These are phyloP conservation scores for Claviceps lovelessii DNA, from an alignment of 2,329 filamentous ascomycete species.

Conservation along the genomic window DNA sequence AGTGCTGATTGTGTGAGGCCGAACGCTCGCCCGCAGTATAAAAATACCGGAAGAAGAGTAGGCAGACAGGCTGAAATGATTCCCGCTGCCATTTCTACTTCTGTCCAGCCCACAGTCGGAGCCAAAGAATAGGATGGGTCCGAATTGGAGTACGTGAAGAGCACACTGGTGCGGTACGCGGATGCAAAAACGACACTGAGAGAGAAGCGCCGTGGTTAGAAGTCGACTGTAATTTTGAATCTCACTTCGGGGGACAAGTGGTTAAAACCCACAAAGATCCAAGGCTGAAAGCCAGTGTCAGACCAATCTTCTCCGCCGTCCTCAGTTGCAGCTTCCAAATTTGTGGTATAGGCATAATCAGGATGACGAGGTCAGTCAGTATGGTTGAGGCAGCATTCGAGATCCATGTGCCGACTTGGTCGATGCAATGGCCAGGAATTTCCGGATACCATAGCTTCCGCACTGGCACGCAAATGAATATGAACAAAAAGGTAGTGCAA, in stretches of 20 bases:
- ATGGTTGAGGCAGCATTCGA: constrained; percentile 34
- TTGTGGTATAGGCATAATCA: constrained; percentile 29
- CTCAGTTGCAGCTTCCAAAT: constrained; percentile 31
- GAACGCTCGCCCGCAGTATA: constrained; percentile 21
- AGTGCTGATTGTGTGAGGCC: constrained; percentile 22
- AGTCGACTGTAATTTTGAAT: background rate
- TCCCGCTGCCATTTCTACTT: constrained; percentile 33
- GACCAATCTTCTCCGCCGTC: constrained; percentile 26
- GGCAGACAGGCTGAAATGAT: constrained; percentile 40
- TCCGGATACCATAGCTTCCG: constrained; percentile 33
- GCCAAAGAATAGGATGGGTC: constrained; percentile 34
- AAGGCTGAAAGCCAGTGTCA: constrained; percentile 29
- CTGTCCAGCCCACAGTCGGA: constrained; percentile 31
- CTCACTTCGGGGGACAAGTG: background rate
- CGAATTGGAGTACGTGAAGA: constrained; percentile 26
- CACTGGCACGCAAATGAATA: constrained; percentile 38
- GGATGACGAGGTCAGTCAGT: constrained; percentile 30
- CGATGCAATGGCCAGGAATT: constrained; percentile 31
- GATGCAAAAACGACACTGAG: constrained; percentile 32
- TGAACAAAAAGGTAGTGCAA: constrained; percentile 31
- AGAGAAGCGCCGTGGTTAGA: background rate
- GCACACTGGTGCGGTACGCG: constrained; percentile 31
- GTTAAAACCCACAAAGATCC: constrained; percentile 27
- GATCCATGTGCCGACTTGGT: constrained; percentile 36
- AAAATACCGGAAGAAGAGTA: constrained; percentile 32